These are phyloP conservation scores for Clarireedia paspali DNA, from an alignment of 2,329 filamentous ascomycete genomes.

Conservation along the genomic window DNA sequence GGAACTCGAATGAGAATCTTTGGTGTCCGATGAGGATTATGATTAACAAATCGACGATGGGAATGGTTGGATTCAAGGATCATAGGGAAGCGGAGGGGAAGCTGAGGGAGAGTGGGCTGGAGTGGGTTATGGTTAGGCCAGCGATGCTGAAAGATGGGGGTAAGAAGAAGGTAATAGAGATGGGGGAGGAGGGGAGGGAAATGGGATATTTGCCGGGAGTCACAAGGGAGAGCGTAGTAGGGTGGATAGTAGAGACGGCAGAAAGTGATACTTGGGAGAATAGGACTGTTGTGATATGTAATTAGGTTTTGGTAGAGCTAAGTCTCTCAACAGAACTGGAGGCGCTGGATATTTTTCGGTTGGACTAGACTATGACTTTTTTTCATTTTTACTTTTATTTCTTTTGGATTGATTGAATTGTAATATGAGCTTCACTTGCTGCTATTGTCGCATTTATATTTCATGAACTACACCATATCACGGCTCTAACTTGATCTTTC, in stretches of 20 bases:
- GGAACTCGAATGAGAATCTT: constrained; percentile 36
- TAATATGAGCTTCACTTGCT: not conserved
- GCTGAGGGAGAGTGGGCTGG: constrained; percentile 4
- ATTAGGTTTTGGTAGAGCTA: not conserved
- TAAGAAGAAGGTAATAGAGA: constrained; percentile 9
- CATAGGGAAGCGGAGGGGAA: constrained; percentile 32
- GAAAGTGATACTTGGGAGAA: not conserved
- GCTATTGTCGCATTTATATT: not conserved
- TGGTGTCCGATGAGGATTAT: constrained; percentile 35
- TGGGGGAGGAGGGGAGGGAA: constrained; percentile 23
- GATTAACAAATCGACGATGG: constrained; percentile 38
- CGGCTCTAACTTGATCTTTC: constrained; percentile 42
- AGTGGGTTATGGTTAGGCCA: constrained; percentile 17
- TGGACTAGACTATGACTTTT: no score
- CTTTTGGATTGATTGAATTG: no score
- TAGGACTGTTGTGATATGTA: constrained; percentile 6
- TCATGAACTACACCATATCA: not conserved
- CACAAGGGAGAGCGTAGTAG: constrained; percentile 31
- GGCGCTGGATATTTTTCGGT: not conserved
- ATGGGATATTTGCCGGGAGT: constrained; percentile 11
- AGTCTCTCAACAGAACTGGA: not conserved
- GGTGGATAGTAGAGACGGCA: constrained; percentile 34
- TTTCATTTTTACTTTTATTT: no score
- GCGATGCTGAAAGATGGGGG: constrained; percentile 16
- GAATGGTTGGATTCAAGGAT: constrained; percentile 36